Evolutionary conservation across 148 eudicot genomes (phyloP).

Genomic region (Vaccinium macrocarpon): DNA sequence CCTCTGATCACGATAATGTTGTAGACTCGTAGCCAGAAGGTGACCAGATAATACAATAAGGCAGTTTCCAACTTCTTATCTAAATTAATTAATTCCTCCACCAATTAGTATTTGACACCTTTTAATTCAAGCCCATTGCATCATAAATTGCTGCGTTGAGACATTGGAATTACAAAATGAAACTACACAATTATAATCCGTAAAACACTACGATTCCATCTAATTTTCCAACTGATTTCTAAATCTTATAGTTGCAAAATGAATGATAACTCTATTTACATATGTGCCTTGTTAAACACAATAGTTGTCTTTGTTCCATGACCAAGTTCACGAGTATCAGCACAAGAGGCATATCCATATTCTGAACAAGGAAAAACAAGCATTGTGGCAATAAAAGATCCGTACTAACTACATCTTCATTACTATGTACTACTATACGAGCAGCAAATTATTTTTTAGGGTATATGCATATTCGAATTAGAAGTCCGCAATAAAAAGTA

Average conservation of each 20-base stretch:
- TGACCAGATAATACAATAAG: background rate
- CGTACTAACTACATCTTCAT: background rate
- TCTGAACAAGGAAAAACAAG: slow-evolving; percentile 8
- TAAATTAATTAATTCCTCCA: slow-evolving; percentile 3
- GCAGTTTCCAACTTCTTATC: background rate
- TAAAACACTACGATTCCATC: background rate
- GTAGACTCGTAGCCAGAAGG: background rate
- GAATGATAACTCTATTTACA: background rate
- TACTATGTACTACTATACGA: background rate
- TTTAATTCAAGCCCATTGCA: no score
- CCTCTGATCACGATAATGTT: slow-evolving; percentile 31
- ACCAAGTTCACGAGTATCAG: slow-evolving; percentile 32
- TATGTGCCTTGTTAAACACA: slow-evolving; percentile 26
- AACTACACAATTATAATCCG: background rate
- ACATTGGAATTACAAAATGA: no score
- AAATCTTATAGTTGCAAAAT: background rate
- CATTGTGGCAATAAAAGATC: background rate
- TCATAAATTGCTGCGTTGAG: no score
- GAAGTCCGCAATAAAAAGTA: background rate
- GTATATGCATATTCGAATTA: background rate
- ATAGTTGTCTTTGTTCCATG: slow-evolving; percentile 19
- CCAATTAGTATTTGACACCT: no score
- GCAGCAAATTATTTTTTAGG: background rate
- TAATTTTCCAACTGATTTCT: background rate
- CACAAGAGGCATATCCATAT: slow-evolving; percentile 13